Evolutionary conservation across 805 yeast genomes (phyloP).

Genomic region (Candida tallmaniae): DNA sequence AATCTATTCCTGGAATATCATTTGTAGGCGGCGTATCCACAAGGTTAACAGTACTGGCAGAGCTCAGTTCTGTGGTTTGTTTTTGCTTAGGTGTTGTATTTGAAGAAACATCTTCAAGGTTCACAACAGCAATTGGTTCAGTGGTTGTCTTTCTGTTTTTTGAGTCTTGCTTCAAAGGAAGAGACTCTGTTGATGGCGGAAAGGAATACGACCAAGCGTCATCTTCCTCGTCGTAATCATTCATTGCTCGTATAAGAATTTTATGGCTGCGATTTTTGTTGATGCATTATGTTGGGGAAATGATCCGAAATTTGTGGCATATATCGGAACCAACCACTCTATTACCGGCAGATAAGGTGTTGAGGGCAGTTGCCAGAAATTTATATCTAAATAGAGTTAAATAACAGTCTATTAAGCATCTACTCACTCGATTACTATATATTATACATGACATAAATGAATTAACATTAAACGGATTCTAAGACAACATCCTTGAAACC

Average conservation of each 20-base stretch:
- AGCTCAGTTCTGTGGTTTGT: not conserved
- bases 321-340: no score
- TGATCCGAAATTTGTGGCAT: no score
- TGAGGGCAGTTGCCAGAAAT: no score
- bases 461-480: conserved; percentile 72
- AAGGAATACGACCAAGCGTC: conserved; percentile 40
- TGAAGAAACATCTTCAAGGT: no score
- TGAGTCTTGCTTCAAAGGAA: conserved; percentile 13
- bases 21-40: not conserved
- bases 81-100: not conserved
- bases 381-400: no score
- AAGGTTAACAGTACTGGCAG: not conserved
- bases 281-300: no score
- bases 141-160: not conserved
- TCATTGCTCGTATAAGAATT: conserved; percentile 3
- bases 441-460: not conserved
- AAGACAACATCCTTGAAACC: conserved; percentile 99
- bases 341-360: no score
- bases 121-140: not conserved
- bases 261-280: not conserved
- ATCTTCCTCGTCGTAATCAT: conserved; percentile 24
- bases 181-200: conserved; percentile 31
- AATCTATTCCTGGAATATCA: not conserved
- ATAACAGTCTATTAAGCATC: no score
- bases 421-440: not conserved